phyloP scores from a whole-genome alignment of 2,329 filamentous ascomycete species.

The Alternaria arbusti region DNA sequence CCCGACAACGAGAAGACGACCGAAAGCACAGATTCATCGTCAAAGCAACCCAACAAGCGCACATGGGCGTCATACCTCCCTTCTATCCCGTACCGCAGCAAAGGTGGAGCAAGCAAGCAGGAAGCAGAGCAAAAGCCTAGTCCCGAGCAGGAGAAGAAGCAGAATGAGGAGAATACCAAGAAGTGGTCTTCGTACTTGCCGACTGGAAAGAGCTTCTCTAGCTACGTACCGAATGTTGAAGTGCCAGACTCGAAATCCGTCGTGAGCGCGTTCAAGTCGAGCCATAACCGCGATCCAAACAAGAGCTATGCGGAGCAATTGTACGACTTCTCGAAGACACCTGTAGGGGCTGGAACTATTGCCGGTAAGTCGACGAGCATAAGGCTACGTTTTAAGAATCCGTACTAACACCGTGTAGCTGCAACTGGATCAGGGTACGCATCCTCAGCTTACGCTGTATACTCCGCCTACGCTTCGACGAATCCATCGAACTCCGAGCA shows the following conservation, averaged over 20 bases:
- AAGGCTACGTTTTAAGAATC: neutral
- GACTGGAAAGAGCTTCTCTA: conserved; percentile 56
- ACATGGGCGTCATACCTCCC: conserved; percentile 51
- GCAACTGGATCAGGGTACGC: conserved; percentile 56
- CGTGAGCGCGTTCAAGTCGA: conserved; percentile 54
- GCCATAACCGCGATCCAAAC: conserved; percentile 54
- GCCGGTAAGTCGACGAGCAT: conserved; percentile 41
- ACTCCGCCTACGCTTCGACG: conserved; percentile 53
- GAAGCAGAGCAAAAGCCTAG: conserved; percentile 29
- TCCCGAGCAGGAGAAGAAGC: conserved; percentile 37
- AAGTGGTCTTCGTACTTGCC: conserved; percentile 57
- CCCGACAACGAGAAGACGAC: conserved; percentile 19
- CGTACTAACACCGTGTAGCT: conserved; percentile 31
- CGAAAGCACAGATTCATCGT: conserved; percentile 11
- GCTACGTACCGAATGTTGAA: conserved; percentile 53
- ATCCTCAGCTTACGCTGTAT: conserved; percentile 56
- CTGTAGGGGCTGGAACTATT: conserved; percentile 56
- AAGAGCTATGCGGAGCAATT: conserved; percentile 59
- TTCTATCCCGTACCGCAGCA: conserved; percentile 46
- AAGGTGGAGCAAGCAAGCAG: conserved; percentile 23
- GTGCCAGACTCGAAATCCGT: conserved; percentile 48
- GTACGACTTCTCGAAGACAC: conserved; percentile 58
- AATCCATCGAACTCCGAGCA: conserved; percentile 40
- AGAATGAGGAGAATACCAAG: conserved; percentile 45
- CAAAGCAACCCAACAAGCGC: conserved; percentile 33